Evolutionary conservation across 208 protist genomes (phyloP).

Genomic region (Endotrypanum monterogeii): DNA sequence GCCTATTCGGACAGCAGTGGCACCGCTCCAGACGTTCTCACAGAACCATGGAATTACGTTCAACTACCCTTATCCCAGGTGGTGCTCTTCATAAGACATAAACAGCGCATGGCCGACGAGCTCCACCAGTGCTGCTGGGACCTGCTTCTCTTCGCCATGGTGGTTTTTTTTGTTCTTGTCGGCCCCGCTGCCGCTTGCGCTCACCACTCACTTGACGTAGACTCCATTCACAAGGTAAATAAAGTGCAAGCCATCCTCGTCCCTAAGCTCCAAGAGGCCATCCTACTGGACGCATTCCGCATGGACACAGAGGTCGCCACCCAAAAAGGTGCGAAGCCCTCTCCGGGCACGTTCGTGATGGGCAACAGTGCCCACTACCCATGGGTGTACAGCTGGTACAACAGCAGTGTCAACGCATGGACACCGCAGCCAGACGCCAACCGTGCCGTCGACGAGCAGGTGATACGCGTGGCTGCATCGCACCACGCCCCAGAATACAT

Average conservation of each 20-base stretch:
- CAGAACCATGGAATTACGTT: conserved; percentile 25
- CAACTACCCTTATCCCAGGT: conserved; percentile 30
- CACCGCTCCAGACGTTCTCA: background rate
- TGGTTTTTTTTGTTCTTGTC: conserved; percentile 28
- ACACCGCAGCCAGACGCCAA: background rate
- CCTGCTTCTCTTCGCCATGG: conserved; percentile 27
- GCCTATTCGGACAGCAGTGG: conserved; percentile 1
- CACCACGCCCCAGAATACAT: conserved; percentile 19
- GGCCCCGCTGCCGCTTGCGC: background rate
- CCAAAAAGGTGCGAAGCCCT: conserved; percentile 1
- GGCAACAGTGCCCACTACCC: conserved; percentile 30
- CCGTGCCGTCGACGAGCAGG: conserved; percentile 2
- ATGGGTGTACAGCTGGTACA: conserved; percentile 45
- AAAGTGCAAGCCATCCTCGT: conserved; percentile 1
- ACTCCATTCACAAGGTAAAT: conserved; percentile 6
- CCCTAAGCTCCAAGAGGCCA: conserved; percentile 7
- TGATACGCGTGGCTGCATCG: conserved; percentile 1
- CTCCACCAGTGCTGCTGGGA: conserved; percentile 23
- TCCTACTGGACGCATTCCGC: conserved; percentile 37
- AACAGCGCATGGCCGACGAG: conserved; percentile 30
- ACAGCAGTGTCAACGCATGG: background rate
- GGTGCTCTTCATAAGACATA: conserved; percentile 19
- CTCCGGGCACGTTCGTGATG: conserved; percentile 18
- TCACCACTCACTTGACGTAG: conserved; percentile 17
- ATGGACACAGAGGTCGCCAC: conserved; percentile 32